A percentile compares a stretch with the other conserved stretches of the same genome.
phyloP scores from a whole-genome alignment of 768 basidiomycete genomes.

The Podaxis sp. region DNA sequence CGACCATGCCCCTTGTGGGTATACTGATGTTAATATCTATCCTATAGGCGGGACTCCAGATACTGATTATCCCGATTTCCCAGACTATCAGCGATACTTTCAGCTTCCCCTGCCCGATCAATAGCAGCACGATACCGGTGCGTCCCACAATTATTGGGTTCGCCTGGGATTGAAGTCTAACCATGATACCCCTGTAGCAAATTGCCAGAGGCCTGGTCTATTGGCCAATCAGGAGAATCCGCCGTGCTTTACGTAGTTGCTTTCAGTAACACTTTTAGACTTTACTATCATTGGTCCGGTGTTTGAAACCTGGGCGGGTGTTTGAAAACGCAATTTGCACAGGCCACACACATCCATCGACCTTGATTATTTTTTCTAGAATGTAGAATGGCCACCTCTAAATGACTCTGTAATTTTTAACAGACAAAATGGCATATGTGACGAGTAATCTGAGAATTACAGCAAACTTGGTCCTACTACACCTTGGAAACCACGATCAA shows the following conservation, averaged over 20 bases:
- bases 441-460: too few species aligned
- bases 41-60: conserved; percentile 56
- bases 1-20: neutral
- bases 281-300: neutral
- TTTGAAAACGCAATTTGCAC: too few species aligned
- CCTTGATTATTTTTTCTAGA: too few species aligned
- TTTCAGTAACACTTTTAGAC: neutral
- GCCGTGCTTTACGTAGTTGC: neutral
- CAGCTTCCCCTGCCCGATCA: conserved; percentile 65
- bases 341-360: too few species aligned
- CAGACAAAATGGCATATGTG: too few species aligned
- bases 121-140: conserved; percentile 2
- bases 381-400: too few species aligned
- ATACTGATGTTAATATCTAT: neutral
- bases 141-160: neutral
- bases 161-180: neutral
- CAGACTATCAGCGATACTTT: conserved; percentile 64
- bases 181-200: neutral
- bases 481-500: too few species aligned
- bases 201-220: neutral
- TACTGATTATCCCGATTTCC: conserved; percentile 64
- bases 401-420: too few species aligned
- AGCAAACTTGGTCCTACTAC: too few species aligned
- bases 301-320: too few species aligned
- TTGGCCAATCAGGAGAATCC: neutral